Percentiles rank a stretch among this genome's conserved stretches.
Conservation (phyloP, 1,284 basidiomycete genomes). For the Cutaneotrichosporon sp. region DNA sequence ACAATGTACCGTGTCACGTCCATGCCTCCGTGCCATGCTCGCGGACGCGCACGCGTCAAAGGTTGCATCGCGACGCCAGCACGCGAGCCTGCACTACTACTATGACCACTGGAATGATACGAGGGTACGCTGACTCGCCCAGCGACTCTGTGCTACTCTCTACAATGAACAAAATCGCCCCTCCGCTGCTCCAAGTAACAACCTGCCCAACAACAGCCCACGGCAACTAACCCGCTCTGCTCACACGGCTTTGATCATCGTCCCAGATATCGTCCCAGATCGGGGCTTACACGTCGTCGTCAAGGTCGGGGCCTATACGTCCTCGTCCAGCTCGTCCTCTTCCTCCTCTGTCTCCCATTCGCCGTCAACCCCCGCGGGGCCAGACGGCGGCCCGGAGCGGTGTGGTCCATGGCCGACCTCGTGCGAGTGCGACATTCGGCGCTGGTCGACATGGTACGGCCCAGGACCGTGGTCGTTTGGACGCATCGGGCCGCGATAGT, state of each 20-base stretch:
- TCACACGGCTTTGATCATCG: background rate
- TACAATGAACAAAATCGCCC: background rate
- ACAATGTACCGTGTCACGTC: too few relatives aligned
- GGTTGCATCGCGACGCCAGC: background rate
- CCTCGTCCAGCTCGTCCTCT: constrained; percentile 26
- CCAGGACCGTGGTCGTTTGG: background rate
- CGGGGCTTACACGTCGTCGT: constrained; percentile 18
- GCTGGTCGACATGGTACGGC: constrained; percentile 6
- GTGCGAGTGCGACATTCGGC: constrained; percentile 18
- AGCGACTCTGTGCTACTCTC: constrained; percentile 3
- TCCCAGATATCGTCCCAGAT: too few relatives aligned
- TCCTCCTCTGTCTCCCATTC: constrained; percentile 24
- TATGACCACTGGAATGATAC: background rate
- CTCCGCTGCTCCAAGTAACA: background rate
- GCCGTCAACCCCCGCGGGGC: constrained; percentile 1
- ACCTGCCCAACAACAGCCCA: constrained; percentile 3
- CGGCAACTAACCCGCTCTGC: background rate
- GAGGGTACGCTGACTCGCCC: background rate
- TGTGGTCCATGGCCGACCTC: constrained; percentile 6
- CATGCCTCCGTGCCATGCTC: too few relatives aligned
- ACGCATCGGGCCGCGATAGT: constrained; percentile 8
- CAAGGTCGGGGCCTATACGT: constrained; percentile 11
- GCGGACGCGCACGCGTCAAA: background rate
- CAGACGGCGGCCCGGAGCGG: constrained; percentile 4
- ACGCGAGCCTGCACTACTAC: too few relatives aligned